These are phyloP conservation scores for Trichothecium sympodiale DNA, from an alignment of 2,329 filamentous ascomycete species.

Conservation along the genomic window DNA sequence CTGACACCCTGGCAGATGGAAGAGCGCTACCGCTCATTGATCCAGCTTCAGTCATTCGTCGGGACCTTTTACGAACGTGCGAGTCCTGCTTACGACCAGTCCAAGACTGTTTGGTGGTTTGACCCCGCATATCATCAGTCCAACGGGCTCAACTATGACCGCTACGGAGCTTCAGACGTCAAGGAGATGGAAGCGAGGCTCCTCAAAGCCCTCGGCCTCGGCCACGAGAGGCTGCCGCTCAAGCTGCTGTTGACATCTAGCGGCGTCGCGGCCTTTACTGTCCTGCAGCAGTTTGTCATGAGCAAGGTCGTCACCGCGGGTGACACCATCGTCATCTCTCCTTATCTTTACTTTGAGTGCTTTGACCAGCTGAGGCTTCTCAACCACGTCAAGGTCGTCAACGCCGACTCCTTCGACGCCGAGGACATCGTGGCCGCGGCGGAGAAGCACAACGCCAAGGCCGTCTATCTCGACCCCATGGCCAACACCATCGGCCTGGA, in stretches of 20 bases:
- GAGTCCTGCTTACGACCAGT: constrained; percentile 4
- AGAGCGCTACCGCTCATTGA: constrained; percentile 4
- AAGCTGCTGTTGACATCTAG: constrained; percentile 4
- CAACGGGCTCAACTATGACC: constrained; percentile 5
- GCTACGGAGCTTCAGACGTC: constrained; percentile 4
- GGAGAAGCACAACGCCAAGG: constrained; percentile 5
- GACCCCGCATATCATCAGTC: constrained; percentile 4
- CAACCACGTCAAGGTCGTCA: constrained; percentile 3
- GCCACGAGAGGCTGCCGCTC: constrained; percentile 1
- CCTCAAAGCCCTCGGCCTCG: constrained; percentile 3
- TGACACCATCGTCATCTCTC: constrained; percentile 5
- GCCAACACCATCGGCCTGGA: constrained; percentile 5
- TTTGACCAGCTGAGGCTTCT: constrained; percentile 3
- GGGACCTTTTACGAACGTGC: constrained; percentile 4
- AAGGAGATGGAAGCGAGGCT: not conserved
- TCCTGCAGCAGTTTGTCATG: constrained; percentile 4
- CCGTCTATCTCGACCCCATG: constrained; percentile 5
- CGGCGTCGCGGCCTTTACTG: constrained; percentile 5
- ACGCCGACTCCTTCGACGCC: constrained; percentile 3
- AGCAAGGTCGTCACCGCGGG: constrained; percentile 3
- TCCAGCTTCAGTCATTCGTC: constrained; percentile 4
- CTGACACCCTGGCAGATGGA: constrained; percentile 5
- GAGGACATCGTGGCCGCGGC: constrained; percentile 4
- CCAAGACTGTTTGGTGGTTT: constrained; percentile 4
- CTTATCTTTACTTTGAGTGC: constrained; percentile 5